Evolutionary conservation across 176 grass and related monocot genomes (phyloP), one percentile per base, ranked within the genome.

Genomic region (Dendrocalamus sinicus): DNA sequence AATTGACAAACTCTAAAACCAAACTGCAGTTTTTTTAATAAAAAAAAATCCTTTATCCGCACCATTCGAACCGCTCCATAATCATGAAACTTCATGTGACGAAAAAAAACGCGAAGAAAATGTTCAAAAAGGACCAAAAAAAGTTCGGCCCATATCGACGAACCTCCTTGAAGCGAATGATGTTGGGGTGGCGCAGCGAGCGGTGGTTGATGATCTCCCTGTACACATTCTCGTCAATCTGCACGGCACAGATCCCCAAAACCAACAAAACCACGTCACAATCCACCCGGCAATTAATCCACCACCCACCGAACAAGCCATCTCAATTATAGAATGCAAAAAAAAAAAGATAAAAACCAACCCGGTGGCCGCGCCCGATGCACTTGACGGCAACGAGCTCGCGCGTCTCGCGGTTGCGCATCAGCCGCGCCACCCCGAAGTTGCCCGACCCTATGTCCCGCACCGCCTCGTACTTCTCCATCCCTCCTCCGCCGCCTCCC

Each of bases 141-240:
- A 20, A 70, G 58, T 61, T 60, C 20, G 17, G 0, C 4, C 61
- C 70, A 32, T 59, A 62, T 23, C 5, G 43, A 83, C 83, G 14
- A 63, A 97, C 95, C 91, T 97, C 95, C 89, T 91, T 97, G 90
- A 97, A 97, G 64, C 95, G 92, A 72, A 97, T 97, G 84, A 97
- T 97, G 90, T 97, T 97, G 45, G 95, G 95, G 82, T 97, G 92
- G 63, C 95, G 92, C 73, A 97, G 92, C 58, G 95, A 97, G 46
- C 90, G 88, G 86, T 97, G 95, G 88, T 97, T 97, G 50, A 97
- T 97, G 83, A 97, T 97, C 85, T 97, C 95, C 58, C 95, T 88
- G 64, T 92, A 94, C 62, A 97, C 95, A 86, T 97, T 97, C 84
- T 97, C 95, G 75, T 97, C 95, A 83, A 94, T 94, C 95, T 97